Evolutionary conservation across 1,284 basidiomycete species (phyloP).

Genomic region (Leccinum pachyderme): DNA sequence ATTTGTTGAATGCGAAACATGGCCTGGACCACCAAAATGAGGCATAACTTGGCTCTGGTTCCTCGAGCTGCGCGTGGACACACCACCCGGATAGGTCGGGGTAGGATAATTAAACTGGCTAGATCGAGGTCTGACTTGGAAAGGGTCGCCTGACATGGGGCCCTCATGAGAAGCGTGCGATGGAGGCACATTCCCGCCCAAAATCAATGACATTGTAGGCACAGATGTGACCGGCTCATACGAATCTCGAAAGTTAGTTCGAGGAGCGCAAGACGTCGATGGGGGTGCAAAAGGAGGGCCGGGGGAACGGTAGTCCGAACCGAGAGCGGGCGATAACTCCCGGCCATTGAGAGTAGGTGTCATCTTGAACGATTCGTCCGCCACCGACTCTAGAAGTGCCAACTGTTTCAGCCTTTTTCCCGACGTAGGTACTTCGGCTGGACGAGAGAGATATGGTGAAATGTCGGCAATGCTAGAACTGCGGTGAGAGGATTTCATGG

Average conservation of each 20-base stretch:
- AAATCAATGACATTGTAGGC: slow-evolving; percentile 4
- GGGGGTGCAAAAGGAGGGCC: slow-evolving; percentile 24
- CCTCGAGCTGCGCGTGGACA: slow-evolving; percentile 1
- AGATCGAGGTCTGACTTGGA: slow-evolving; percentile 59
- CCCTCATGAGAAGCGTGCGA: slow-evolving; percentile 9
- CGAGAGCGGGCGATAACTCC: slow-evolving; percentile 22
- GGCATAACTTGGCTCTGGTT: slow-evolving; percentile 51
- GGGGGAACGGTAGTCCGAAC: slow-evolving; percentile 2
- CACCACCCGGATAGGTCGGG: slow-evolving; percentile 29
- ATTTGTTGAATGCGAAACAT: slow-evolving; percentile 4
- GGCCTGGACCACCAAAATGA: slow-evolving; percentile 29
- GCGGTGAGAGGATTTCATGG: slow-evolving; percentile 30
- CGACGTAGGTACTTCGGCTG: slow-evolving; percentile 48
- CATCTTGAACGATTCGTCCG: slow-evolving; percentile 65
- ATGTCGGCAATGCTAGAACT: slow-evolving; percentile 53
- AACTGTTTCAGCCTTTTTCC: slow-evolving; percentile 67
- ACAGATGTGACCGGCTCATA: slow-evolving; percentile 12
- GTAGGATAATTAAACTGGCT: slow-evolving; percentile 47
- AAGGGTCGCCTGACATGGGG: slow-evolving; percentile 38
- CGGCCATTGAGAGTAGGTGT: slow-evolving; percentile 45
- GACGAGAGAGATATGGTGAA: slow-evolving; percentile 59
- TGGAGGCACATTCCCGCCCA: slow-evolving; percentile 15
- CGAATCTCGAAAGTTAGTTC: slow-evolving; percentile 6
- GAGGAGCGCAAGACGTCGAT: slow-evolving; percentile 8
- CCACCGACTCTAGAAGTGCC: slow-evolving; percentile 71